Evolutionary conservation across 495 filamentous ascomycete species (phyloP).

Genomic region (Clavariopsis aquatica): DNA sequence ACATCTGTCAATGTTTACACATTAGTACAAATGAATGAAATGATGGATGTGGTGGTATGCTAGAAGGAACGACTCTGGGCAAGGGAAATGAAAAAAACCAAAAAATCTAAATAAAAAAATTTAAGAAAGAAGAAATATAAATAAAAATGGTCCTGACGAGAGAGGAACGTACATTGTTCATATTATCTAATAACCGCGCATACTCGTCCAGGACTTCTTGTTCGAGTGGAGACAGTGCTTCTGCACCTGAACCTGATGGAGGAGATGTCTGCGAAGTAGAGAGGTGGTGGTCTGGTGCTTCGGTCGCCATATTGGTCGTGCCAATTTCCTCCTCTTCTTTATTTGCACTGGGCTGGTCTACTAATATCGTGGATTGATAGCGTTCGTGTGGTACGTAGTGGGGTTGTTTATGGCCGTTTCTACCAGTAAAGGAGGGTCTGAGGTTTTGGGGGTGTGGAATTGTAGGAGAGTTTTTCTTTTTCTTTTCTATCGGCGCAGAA

Average conservation of each 20-base stretch:
- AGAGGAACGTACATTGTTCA: constrained; percentile 69
- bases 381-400: not conserved
- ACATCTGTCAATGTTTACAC: constrained; percentile 52
- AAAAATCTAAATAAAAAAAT: too few relatives aligned
- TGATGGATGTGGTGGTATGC: too few relatives aligned
- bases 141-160: too few relatives aligned
- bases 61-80: not conserved
- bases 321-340: too few relatives aligned
- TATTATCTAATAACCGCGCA: constrained; percentile 78
- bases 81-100: not conserved
- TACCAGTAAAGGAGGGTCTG: too few relatives aligned
- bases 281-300: constrained; percentile 2
- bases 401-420: not conserved
- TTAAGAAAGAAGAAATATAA: too few relatives aligned
- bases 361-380: not conserved
- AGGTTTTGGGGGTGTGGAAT: too few relatives aligned
- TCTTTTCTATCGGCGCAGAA: not conserved
- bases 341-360: not conserved
- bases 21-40: too few relatives aligned
- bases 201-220: constrained; percentile 96
- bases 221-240: constrained; percentile 69
- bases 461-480: not conserved
- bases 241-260: constrained; percentile 5
- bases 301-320: constrained; percentile 2
- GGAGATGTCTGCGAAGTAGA: constrained; percentile 9